Evolutionary conservation across 139 green algal species (phyloP).

Genomic region (Spirogloea muscicola): DNA sequence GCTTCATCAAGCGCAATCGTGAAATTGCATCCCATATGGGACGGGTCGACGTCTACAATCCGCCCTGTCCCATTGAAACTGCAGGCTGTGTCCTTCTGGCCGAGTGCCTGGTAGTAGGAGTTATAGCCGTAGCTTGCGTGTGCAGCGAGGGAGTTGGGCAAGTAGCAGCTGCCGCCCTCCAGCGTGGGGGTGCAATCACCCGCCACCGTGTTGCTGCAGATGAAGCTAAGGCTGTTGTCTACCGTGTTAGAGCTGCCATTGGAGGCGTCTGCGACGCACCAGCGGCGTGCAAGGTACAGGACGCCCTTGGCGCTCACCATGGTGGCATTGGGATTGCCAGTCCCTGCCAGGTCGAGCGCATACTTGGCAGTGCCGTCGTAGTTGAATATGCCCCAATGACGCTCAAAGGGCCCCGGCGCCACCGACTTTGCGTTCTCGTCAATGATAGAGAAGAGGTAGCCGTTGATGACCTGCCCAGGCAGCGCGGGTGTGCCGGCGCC

Average conservation of each 20-base stretch:
- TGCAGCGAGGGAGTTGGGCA: slow-evolving; percentile 10
- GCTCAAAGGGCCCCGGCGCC: slow-evolving; percentile 14
- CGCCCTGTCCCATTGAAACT: slow-evolving; percentile 9
- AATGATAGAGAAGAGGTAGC: slow-evolving; percentile 27
- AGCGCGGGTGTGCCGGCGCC: slow-evolving; percentile 5
- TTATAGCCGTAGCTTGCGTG: slow-evolving; percentile 19
- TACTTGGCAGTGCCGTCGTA: slow-evolving; percentile 13
- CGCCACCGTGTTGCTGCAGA: neutral
- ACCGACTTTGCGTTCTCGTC: slow-evolving; percentile 27
- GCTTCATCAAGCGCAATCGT: slow-evolving; percentile 2
- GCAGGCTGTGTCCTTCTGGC: neutral
- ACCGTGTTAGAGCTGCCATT: too few species aligned
- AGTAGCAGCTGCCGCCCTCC: slow-evolving; percentile 3
- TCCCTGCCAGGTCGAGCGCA: slow-evolving; percentile 8
- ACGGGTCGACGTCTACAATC: slow-evolving; percentile 8
- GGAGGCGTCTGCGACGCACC: neutral
- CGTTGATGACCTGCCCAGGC: neutral
- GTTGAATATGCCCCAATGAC: slow-evolving; percentile 21
- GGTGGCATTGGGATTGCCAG: neutral
- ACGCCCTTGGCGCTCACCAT: neutral
- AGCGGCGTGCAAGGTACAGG: neutral
- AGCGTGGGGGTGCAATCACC: slow-evolving; percentile 5
- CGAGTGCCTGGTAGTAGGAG: slow-evolving; percentile 18
- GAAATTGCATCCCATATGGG: slow-evolving; percentile 12
- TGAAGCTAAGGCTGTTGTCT: neutral